Evolutionary conservation across 345 rosid genomes (phyloP), one percentile per base, ranked within the genome.

Genomic region (Aquilaria malaccensis): DNA sequence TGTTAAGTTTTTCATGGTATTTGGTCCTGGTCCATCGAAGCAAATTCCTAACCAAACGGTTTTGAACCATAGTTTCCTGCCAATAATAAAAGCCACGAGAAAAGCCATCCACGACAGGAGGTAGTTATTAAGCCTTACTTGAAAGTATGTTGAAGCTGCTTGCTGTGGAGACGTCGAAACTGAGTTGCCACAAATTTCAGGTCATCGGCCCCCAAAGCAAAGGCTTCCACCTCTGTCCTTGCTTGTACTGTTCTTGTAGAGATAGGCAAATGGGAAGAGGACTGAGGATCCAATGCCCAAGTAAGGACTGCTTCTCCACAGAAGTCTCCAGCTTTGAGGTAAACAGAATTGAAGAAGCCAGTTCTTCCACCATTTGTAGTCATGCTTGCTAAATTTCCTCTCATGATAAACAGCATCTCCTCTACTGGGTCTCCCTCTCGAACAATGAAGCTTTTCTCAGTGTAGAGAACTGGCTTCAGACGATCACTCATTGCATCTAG

Each of bases 221-320:
- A 77, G 56, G 75, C 81, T 64, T 77, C 78, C 3, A 77, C 81
- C 61, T 77, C 78, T 48, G 72, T 67, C 30, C 1, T 1, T 45
- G 81, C 76, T 53, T 61, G 49, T 50, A 77, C 76, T 0, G 76
- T 70, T 61, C 71, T 64, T 29, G 52, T 70, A 14, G 81, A 77
- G 65, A 61, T 67, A 45, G 81, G 81, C 15, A 70, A 55, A 12
- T 73, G 45, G 45, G 71, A 55, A 65, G 64, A 52, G 66, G 81
- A 62, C 52, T 76, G 71, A 14, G 85, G 83, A 63, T 83, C 83
- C 2, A 83, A 60, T 45, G 85, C 88, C 81, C 82, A 58, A 30
- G 73, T 74, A 45, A 77, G 75, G 60, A 77, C 70, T 54, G 63
- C 79, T 50, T 73, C 81, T 33, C 81, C 81, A 59, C 75, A 73